Evolutionary conservation across 106 monocot species (phyloP).

Genomic region (Dioscorea dumetorum): DNA sequence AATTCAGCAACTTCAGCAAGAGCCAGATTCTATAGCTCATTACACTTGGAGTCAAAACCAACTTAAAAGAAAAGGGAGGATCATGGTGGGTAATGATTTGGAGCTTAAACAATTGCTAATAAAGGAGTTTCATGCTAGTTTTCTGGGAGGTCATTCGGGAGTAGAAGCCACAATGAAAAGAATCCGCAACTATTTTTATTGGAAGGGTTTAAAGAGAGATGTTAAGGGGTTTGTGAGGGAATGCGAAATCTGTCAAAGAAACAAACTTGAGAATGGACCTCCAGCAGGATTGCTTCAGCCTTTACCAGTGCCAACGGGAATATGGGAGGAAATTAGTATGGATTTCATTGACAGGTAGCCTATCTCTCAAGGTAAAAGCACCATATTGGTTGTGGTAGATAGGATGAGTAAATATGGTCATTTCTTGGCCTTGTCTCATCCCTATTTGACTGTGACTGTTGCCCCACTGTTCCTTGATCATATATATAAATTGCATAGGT

Average conservation of each 20-base stretch:
- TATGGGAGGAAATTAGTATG: conserved; percentile 2
- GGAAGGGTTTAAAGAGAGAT: not conserved
- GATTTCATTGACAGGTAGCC: conserved; percentile 13
- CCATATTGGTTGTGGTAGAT: conserved; percentile 8
- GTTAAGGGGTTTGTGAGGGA: not conserved
- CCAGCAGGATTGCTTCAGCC: conserved; percentile 5
- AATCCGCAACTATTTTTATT: no score
- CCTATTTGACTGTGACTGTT: not conserved
- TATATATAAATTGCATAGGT: not conserved
- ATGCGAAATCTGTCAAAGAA: not conserved
- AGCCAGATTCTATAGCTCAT: not conserved
- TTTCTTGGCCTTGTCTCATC: not conserved
- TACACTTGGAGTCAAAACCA: not conserved
- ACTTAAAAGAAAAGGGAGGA: not conserved
- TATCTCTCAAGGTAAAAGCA: not conserved
- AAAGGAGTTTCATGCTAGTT: no score
- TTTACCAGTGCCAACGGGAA: not conserved
- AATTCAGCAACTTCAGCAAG: not conserved
- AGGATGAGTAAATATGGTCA: conserved; percentile 3
- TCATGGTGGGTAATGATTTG: not conserved
- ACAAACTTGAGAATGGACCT: not conserved
- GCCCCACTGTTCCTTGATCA: not conserved
- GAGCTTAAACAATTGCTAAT: not conserved
- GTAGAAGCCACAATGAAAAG: no score
- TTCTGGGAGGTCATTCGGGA: no score